Conservation (phyloP, 1,284 basidiomycete species). For the Irpex rosettiformis region DNA sequence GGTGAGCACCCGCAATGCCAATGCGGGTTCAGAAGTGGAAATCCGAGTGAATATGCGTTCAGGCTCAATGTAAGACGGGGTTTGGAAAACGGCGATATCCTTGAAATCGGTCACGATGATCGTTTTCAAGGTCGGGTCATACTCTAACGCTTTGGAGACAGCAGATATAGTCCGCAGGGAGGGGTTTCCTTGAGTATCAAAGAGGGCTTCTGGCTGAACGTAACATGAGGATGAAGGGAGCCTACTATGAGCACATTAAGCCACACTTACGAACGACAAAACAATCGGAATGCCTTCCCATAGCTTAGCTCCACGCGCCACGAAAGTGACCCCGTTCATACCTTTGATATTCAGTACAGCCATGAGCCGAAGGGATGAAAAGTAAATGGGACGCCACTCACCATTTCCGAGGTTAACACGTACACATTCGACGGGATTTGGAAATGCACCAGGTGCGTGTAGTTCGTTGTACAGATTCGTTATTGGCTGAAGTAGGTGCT, state of each 20-base stretch:
- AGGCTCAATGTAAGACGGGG: not conserved
- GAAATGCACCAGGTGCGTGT: not conserved
- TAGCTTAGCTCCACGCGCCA: not conserved
- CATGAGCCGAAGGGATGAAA: not conserved
- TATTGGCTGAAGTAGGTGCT: constrained; percentile 2
- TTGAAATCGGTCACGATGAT: constrained; percentile 6
- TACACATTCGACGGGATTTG: constrained; percentile 1
- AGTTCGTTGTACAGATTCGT: constrained; percentile 1
- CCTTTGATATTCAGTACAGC: not conserved
- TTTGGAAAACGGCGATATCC: constrained; percentile 1
- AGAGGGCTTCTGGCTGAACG: not conserved
- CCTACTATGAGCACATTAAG: not conserved
- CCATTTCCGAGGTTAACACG: not conserved
- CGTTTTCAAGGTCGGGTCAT: not conserved
- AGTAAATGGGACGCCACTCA: not conserved
- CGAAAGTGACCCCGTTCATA: not conserved
- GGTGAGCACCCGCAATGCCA: not conserved
- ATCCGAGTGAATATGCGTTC: not conserved
- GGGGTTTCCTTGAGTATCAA: not conserved
- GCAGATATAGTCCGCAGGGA: not conserved
- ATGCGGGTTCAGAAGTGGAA: not conserved
- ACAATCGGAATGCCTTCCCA: not conserved
- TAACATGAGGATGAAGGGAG: not conserved
- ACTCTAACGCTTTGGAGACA: not conserved
- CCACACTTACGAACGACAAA: not conserved